These are phyloP conservation scores for Penicillium sp. DNA, from an alignment of 2,329 filamentous ascomycete genomes.

Conservation along the genomic window DNA sequence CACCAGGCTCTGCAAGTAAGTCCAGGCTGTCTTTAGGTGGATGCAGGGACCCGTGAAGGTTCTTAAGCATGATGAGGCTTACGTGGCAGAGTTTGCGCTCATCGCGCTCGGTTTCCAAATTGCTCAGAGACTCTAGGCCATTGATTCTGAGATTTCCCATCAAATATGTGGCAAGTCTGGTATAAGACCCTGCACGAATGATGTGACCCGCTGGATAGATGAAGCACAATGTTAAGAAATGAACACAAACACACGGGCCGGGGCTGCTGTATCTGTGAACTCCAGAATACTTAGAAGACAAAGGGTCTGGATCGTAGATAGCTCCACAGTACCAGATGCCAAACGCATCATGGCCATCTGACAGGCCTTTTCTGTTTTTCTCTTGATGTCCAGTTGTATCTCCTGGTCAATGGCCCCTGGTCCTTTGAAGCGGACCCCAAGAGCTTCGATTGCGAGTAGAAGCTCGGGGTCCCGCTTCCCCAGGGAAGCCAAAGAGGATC, in stretches of 20 bases:
- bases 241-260: background rate
- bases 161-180: slow-evolving; percentile 16
- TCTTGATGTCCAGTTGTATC: slow-evolving; percentile 9
- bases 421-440: slow-evolving; percentile 23
- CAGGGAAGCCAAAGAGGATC: slow-evolving; percentile 13
- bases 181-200: slow-evolving; percentile 16
- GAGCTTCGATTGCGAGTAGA: slow-evolving; percentile 23
- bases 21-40: slow-evolving; percentile 7
- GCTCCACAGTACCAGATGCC: slow-evolving; percentile 23
- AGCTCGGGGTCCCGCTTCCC: slow-evolving; percentile 21
- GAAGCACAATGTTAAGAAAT: background rate
- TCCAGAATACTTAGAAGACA: slow-evolving; percentile 28
- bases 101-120: slow-evolving; percentile 18
- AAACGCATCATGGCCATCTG: slow-evolving; percentile 23
- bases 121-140: slow-evolving; percentile 11
- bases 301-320: slow-evolving; percentile 29
- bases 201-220: slow-evolving; percentile 13
- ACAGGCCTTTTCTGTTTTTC: slow-evolving; percentile 16
- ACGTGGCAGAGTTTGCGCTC: slow-evolving; percentile 24
- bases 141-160: slow-evolving; percentile 10
- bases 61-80: slow-evolving; percentile 30
- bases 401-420: slow-evolving; percentile 8
- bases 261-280: slow-evolving; percentile 21
- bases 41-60: slow-evolving; percentile 27
- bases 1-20: background rate